phyloP scores from a whole-genome alignment of 2,329 filamentous ascomycete genomes.

The Fusarium nisikadoi region DNA sequence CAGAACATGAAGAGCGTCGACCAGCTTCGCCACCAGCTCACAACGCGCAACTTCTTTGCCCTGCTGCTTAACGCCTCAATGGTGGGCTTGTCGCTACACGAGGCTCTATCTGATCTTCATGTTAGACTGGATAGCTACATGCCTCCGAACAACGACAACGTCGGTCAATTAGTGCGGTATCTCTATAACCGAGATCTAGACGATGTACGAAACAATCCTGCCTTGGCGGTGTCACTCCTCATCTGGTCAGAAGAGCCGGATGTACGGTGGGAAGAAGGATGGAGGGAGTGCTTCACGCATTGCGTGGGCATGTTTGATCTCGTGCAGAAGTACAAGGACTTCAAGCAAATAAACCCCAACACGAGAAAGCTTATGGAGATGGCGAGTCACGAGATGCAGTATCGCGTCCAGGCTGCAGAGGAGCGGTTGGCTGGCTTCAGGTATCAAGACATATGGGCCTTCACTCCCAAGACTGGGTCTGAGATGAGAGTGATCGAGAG shows the following conservation, averaged over 20 bases:
- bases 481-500: slow-evolving; percentile 67
- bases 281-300: slow-evolving; percentile 74
- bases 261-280: slow-evolving; percentile 73
- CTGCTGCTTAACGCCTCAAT: slow-evolving; percentile 72
- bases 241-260: slow-evolving; percentile 72
- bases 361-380: slow-evolving; percentile 71
- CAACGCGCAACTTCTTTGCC: slow-evolving; percentile 76
- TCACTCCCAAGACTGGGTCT: slow-evolving; percentile 56
- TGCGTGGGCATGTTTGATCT: slow-evolving; percentile 70
- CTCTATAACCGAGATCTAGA: slow-evolving; percentile 69
- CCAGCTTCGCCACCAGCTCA: slow-evolving; percentile 68
- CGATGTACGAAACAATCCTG: slow-evolving; percentile 70
- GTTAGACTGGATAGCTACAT: slow-evolving; percentile 69
- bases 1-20: slow-evolving; percentile 58
- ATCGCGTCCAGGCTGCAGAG: slow-evolving; percentile 71
- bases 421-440: slow-evolving; percentile 69
- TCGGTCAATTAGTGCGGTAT: slow-evolving; percentile 70
- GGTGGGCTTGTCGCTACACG: slow-evolving; percentile 71
- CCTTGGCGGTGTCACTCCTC: slow-evolving; percentile 69
- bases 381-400: slow-evolving; percentile 69
- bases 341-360: slow-evolving; percentile 67
- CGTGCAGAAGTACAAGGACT: slow-evolving; percentile 66
- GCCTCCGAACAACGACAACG: slow-evolving; percentile 65
- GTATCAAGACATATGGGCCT: slow-evolving; percentile 70
- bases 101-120: slow-evolving; percentile 71